phyloP scores from a whole-genome alignment of 2,329 filamentous ascomycete species.

The Sporothrix phasma region DNA sequence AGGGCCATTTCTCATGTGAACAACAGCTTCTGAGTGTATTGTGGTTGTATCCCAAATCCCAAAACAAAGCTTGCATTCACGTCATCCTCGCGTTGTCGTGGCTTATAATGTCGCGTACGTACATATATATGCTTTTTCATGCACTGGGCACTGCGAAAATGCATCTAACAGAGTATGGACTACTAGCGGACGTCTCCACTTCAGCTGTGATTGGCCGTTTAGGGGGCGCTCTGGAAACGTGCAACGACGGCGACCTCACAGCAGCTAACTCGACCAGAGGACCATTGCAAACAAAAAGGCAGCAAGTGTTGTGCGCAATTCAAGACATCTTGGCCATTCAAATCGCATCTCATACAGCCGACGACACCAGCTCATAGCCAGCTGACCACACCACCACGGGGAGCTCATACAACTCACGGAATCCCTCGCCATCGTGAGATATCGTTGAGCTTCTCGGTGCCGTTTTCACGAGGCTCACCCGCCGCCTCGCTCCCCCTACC shows the following conservation, averaged over 20 bases:
- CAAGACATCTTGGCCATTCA: background rate
- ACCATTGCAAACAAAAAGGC: background rate
- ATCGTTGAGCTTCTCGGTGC: no score
- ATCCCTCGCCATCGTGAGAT: background rate
- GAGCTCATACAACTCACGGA: background rate
- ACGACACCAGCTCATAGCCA: background rate
- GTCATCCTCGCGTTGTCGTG: no score
- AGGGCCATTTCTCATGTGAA: no score
- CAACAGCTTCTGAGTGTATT: no score
- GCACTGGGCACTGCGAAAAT: accelerated
- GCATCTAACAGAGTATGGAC: no score
- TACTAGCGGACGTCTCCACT: background rate
- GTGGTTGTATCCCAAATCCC: no score
- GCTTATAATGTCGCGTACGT: no score
- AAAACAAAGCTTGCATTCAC: no score
- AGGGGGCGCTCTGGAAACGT: background rate
- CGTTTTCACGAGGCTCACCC: no score
- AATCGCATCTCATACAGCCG: background rate
- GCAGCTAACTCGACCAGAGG: background rate
- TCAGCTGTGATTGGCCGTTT: background rate
- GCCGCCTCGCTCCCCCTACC: no score
- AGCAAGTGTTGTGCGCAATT: background rate
- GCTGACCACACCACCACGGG: background rate
- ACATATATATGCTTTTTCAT: background rate
- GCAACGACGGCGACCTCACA: background rate